A percentile compares a stretch with the other conserved stretches of the same genome.
phyloP scores from a whole-genome alignment of 2,329 filamentous ascomycete species.

The Coniochaeta ligniaria region DNA sequence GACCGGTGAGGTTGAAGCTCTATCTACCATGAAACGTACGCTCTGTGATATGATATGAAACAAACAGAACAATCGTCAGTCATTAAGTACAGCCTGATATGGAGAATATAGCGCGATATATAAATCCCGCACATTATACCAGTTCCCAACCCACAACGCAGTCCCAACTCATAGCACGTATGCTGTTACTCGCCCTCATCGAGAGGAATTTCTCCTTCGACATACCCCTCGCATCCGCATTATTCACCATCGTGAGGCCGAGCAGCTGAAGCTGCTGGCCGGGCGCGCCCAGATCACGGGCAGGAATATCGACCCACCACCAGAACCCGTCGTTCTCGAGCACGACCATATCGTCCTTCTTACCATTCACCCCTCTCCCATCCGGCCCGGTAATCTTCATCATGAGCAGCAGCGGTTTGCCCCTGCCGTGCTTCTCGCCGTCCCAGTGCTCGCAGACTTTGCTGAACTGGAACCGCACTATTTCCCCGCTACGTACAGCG shows the following conservation, averaged over 20 bases:
- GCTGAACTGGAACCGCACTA: conserved; percentile 72
- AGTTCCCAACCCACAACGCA: conserved; percentile 42
- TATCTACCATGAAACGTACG: background rate
- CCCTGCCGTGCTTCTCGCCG: conserved; percentile 57
- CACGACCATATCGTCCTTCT: conserved; percentile 60
- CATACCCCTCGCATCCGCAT: conserved; percentile 38
- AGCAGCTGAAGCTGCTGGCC: conserved; percentile 63
- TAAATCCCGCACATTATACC: conserved; percentile 19
- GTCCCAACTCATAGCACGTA: conserved; percentile 32
- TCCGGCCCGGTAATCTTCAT: conserved; percentile 60
- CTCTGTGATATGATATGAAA: conserved; percentile 4
- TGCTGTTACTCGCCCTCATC: conserved; percentile 22
- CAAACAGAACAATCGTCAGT: background rate
- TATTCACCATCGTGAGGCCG: conserved; percentile 44
- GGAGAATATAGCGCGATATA: background rate
- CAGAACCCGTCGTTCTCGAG: conserved; percentile 72
- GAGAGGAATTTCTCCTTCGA: conserved; percentile 37
- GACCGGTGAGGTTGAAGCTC: no score
- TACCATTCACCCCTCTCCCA: conserved; percentile 30
- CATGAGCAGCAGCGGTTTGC: conserved; percentile 64
- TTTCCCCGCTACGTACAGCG: conserved; percentile 41
- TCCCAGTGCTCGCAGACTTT: conserved; percentile 80
- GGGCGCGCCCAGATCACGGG: conserved; percentile 56
- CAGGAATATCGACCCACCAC: conserved; percentile 74
- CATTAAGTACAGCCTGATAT: background rate